Evolutionary conservation across 1,139 yeast species (phyloP).

Genomic region (Yamadazyma mexicana): DNA sequence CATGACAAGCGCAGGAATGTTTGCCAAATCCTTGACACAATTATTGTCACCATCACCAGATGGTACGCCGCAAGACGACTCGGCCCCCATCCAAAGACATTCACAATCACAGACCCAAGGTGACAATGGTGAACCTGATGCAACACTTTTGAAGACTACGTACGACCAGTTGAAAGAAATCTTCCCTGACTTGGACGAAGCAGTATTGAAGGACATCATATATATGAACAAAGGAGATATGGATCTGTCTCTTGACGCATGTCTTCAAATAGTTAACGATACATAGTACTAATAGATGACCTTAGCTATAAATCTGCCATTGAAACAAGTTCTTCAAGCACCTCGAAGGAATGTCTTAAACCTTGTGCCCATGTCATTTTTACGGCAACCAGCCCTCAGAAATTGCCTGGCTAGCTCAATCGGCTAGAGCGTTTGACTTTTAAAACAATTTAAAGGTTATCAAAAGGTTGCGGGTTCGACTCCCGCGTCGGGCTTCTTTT

Average conservation of each 20-base stretch:
- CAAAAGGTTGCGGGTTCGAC: conserved; percentile 21
- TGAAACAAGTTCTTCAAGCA: too few species aligned
- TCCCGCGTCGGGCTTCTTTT: conserved; percentile 20
- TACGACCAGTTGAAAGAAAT: conserved; percentile 57
- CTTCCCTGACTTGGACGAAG: conserved; percentile 75
- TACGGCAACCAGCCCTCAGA: neutral
- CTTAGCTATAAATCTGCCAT: too few species aligned
- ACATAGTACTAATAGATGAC: conserved; percentile 1
- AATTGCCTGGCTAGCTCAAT: conserved; percentile 18
- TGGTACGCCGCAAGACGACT: conserved; percentile 11
- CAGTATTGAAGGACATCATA: conserved; percentile 69
- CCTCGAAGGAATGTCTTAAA: too few species aligned
- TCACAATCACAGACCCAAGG: conserved; percentile 2
- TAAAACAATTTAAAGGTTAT: conserved; percentile 8
- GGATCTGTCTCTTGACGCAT: conserved; percentile 75
- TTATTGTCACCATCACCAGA: conserved; percentile 47
- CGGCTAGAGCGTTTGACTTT: conserved; percentile 19
- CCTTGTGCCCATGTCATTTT: too few species aligned
- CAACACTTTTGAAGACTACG: conserved; percentile 22
- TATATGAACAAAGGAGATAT: conserved; percentile 65
- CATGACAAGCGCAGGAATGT: conserved; percentile 53
- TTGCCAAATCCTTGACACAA: conserved; percentile 48
- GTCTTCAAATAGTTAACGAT: conserved; percentile 26
- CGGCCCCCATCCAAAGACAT: neutral
- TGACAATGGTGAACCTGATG: conserved; percentile 8